phyloP scores from a whole-genome alignment of 371 early-diverging fungal genomes.

The Rhizopus arrhizus region DNA sequence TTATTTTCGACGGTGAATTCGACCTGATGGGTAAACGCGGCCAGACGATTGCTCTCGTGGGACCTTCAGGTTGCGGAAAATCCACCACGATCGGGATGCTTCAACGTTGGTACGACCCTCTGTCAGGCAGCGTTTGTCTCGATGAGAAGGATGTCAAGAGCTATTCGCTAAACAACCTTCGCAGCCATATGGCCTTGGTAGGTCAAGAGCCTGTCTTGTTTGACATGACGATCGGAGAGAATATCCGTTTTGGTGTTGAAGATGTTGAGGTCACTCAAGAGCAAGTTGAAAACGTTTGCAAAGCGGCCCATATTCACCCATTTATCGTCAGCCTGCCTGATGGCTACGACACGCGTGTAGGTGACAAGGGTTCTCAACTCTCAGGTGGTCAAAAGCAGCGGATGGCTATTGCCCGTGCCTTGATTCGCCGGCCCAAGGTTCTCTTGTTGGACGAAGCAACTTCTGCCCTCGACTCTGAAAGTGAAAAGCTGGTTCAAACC shows the following conservation, averaged over 20 bases:
- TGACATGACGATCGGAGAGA: conserved; percentile 78
- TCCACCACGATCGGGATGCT: conserved; percentile 82
- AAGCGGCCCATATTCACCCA: conserved; percentile 77
- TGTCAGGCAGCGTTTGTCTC: conserved; percentile 60
- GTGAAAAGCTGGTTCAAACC: conserved; percentile 88
- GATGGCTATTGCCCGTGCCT: conserved; percentile 70
- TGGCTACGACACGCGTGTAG: conserved; percentile 80
- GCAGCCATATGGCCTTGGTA: conserved; percentile 79
- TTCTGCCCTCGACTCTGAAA: conserved; percentile 86
- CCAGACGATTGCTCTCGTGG: conserved; percentile 84
- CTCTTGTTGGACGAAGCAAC: conserved; percentile 97
- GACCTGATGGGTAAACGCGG: conserved; percentile 71
- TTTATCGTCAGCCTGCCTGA: conserved; percentile 71
- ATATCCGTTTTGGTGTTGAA: conserved; percentile 72
- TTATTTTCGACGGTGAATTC: conserved; percentile 75
- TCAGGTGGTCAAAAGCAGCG: conserved; percentile 79
- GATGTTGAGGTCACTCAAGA: conserved; percentile 47
- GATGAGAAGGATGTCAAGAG: conserved; percentile 69
- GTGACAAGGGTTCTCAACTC: conserved; percentile 73
- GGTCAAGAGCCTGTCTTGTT: conserved; percentile 89
- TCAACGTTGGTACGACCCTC: conserved; percentile 85
- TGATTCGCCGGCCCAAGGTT: conserved; percentile 83
- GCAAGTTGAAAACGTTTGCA: conserved; percentile 63
- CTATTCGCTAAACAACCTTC: conserved; percentile 62
- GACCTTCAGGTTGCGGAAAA: conserved; percentile 88